Percentiles rank a stretch among this genome's conserved stretches.
Evolutionary conservation across 495 filamentous ascomycete genomes (phyloP).

Genomic region (Chaetomium cochliodes): DNA sequence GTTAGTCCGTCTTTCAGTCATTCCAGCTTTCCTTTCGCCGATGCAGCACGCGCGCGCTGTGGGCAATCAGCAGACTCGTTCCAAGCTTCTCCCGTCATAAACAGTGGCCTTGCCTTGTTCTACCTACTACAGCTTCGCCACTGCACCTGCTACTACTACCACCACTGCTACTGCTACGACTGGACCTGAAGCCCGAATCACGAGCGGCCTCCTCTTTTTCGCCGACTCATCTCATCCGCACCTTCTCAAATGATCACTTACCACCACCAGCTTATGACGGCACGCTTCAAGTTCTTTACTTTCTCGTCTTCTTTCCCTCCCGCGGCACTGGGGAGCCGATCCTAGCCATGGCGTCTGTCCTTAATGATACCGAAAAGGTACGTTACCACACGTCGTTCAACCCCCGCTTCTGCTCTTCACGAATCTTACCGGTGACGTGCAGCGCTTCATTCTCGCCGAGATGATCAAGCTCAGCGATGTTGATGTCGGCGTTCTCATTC

Average conservation of each 20-base stretch:
- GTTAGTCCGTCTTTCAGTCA: slow-evolving; percentile 11
- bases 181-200: slow-evolving; percentile 23
- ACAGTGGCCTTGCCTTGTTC: not conserved
- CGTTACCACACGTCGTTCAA: slow-evolving; percentile 19
- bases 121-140: slow-evolving; percentile 33
- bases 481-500: slow-evolving; percentile 48
- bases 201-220: slow-evolving; percentile 27
- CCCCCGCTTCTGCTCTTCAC: slow-evolving; percentile 17
- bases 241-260: slow-evolving; percentile 46
- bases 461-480: slow-evolving; percentile 54
- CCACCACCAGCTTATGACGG: slow-evolving; percentile 26
- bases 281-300: slow-evolving; percentile 33
- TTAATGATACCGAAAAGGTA: slow-evolving; percentile 53
- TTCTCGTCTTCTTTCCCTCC: slow-evolving; percentile 35
- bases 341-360: slow-evolving; percentile 47
- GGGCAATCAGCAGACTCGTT: slow-evolving; percentile 10
- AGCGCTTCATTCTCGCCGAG: slow-evolving; percentile 57
- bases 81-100: slow-evolving; percentile 18
- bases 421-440: slow-evolving; percentile 21
- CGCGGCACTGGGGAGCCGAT: slow-evolving; percentile 30
- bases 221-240: slow-evolving; percentile 31
- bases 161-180: slow-evolving; percentile 25
- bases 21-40: slow-evolving; percentile 18
- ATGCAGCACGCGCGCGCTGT: slow-evolving; percentile 24
- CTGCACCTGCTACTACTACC: slow-evolving; percentile 31